Base-by-base conservation (phyloP, 331 rosid genomes). In the Erythrophleum ivorense region DNA sequence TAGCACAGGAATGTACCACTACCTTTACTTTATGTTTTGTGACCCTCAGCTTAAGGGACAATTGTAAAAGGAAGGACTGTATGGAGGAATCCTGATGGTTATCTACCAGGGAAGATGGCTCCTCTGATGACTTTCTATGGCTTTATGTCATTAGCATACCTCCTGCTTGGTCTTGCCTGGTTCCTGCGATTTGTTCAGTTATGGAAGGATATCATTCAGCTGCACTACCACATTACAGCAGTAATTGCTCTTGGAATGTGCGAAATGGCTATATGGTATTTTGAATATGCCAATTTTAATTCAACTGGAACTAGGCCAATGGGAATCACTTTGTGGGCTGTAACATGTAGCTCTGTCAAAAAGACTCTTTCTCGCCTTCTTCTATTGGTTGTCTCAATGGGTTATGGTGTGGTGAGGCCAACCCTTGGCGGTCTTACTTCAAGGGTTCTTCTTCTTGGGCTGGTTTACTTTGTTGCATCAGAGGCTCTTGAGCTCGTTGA, bases 161-260 rank as follows among this genome's bases (percentile, higher is more conserved):
- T 94, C 19, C 75, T 88, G 36, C 91, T 94, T 38, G 98, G 97
- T 66, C 89, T 94, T 18, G 64, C 78, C 36, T 94, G 98, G 98
- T 94, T 94, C 84, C 70, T 92, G 76, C 83, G 94, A 80, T 94
- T 94, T 89, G 88, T 92, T 81, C 91, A 87, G 87, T 87, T 87
- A 33, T 94, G 97, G 98, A 94, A 88, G 86, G 91, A 94, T 79
- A 87, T 92, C 16, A 85, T 90, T 36, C 98, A 94, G 43, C 76
- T 94, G 62, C 98, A 94, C 76, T 94, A 94, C 79, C 95, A 94
- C 43, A 92, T 94, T 43, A 94, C 98, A 8, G 89, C 88, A 4
- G 97, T 94, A 4, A 94, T 94, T 85, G 94, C 91, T 36, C 97
- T 94, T 54, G 98, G 97, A n/a, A 94, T 94, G 98, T 92, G 97